Base-by-base conservation (phyloP, 805 yeast genomes). In the Spathaspora sp. region DNA sequence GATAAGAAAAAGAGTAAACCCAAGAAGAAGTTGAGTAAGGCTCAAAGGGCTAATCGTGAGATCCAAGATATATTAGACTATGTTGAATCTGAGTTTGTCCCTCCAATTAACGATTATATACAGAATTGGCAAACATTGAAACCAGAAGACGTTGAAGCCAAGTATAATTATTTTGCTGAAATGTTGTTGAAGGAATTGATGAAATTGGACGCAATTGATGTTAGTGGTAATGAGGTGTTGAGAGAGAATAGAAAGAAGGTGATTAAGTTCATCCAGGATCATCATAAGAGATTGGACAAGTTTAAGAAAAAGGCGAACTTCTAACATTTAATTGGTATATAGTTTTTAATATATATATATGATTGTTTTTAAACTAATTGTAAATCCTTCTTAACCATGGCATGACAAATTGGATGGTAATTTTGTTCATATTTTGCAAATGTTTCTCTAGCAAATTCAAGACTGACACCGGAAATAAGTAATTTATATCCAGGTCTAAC, bases 131-230 rank as follows among this genome's bases (percentile, higher is more conserved):
- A 60, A 46, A 29, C 49, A 2, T 65, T 67, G 60, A 57, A 57
- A 31, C 46, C 50, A 0, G 73, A 68, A 6, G 72, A 74, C 45
- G 62, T 66, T 35, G 65, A 67, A 52, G 85, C 81, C 63, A 78
- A 79, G 60, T 77, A 73, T 57, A 77, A 79, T 49, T 87, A 75
- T 62, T 82, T 74, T 63, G 86, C 83, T 59, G 96, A 87, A 64
- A 78, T 79, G 76, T 67, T 87, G 43, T 70, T 87, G 64, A 86
- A 86, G 62, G 75, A 85, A 55, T 66, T 87, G 57, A 76, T 87
- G 75, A 80, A 77, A 54, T 70, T 88, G 50, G 96, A 88, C 59
- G 83, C 80, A 2, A 73, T 88, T 35, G 87, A 85, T 54, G 75
- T 74, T 28, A 74, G 69, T 9, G 79, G 79, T 46, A 78, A 76